phyloP scores from a whole-genome alignment of 306 rosid species.

The Datisca glomerata region DNA sequence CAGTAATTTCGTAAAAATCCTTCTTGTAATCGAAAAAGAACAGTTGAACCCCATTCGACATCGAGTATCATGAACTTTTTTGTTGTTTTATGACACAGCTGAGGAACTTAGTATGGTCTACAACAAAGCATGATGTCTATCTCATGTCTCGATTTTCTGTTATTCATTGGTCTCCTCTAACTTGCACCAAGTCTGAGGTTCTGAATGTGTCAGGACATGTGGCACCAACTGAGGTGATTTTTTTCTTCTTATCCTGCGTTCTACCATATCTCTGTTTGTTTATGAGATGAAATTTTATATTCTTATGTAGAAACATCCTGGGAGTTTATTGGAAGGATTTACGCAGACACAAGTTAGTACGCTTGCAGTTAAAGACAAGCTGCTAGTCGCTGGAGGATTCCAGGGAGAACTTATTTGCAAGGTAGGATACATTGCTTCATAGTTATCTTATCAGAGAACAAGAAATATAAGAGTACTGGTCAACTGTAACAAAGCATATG shows the following conservation, averaged over 20 bases:
- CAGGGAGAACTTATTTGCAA: conserved; percentile 95
- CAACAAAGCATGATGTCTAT: conserved; percentile 80
- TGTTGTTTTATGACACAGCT: conserved; percentile 33
- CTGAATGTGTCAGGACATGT: conserved; percentile 72
- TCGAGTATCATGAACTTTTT: not conserved
- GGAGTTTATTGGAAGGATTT: conserved; percentile 79
- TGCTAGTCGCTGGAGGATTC: conserved; percentile 85
- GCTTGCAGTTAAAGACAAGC: conserved; percentile 63
- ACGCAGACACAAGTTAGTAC: conserved; percentile 79
- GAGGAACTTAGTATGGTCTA: conserved; percentile 87
- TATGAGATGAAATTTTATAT: not conserved
- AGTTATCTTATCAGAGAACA: no score
- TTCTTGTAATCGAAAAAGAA: not conserved
- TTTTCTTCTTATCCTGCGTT: not conserved
- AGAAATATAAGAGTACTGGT: no score
- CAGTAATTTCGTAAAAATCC: not conserved
- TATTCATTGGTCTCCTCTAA: conserved; percentile 73
- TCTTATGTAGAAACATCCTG: conserved; percentile 63
- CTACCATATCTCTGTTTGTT: not conserved
- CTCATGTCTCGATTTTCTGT: conserved; percentile 64
- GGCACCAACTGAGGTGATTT: conserved; percentile 70
- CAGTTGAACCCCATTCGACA: not conserved
- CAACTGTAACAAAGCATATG: no score
- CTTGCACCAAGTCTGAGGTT: conserved; percentile 45
- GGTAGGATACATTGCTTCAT: conserved; percentile 26